phyloP scores from a whole-genome alignment of 257 asterid genomes.

The Linaria vulgaris region DNA sequence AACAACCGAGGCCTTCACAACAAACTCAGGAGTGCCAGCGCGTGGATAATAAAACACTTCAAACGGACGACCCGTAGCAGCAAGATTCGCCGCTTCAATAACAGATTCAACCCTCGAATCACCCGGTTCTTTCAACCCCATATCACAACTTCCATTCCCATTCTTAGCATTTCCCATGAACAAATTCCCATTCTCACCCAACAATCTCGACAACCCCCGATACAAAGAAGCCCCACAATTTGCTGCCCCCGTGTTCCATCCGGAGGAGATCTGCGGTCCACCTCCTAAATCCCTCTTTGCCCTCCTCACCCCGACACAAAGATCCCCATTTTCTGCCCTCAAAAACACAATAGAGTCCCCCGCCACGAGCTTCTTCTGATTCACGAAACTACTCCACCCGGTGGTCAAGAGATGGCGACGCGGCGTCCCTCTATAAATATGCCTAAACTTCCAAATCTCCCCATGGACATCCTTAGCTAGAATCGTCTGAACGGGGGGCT shows the following conservation, averaged over 20 bases:
- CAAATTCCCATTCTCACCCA: slow-evolving; percentile 37
- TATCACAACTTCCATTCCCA: slow-evolving; percentile 29
- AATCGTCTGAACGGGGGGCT: slow-evolving; percentile 80
- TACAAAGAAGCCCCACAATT: slow-evolving; percentile 28
- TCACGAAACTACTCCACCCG: slow-evolving; percentile 84
- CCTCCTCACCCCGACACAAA: slow-evolving; percentile 67
- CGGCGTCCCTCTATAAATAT: slow-evolving; percentile 78
- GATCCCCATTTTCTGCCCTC: slow-evolving; percentile 75
- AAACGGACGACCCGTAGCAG: slow-evolving; percentile 49
- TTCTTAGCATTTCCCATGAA: slow-evolving; percentile 28
- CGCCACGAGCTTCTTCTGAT: slow-evolving; percentile 77
- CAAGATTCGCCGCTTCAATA: slow-evolving; percentile 46
- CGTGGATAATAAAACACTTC: slow-evolving; percentile 59
- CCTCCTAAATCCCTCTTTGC: slow-evolving; percentile 63
- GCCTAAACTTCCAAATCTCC: slow-evolving; percentile 67
- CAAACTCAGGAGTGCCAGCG: slow-evolving; percentile 55
- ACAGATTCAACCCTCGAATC: slow-evolving; percentile 46
- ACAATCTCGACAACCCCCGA: slow-evolving; percentile 37
- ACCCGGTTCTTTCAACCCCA: slow-evolving; percentile 28
- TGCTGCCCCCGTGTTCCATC: slow-evolving; percentile 56
- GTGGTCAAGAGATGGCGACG: slow-evolving; percentile 74
- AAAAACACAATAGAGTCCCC: slow-evolving; percentile 79
- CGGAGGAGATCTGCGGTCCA: slow-evolving; percentile 50
- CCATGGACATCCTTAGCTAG: slow-evolving; percentile 76
- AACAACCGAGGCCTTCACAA: slow-evolving; percentile 46